A percentile compares a stretch with the other conserved stretches of the same genome.
These are phyloP conservation scores for Alternaria ventricosa DNA, from an alignment of 2,329 filamentous ascomycete species.

Conservation along the genomic window DNA sequence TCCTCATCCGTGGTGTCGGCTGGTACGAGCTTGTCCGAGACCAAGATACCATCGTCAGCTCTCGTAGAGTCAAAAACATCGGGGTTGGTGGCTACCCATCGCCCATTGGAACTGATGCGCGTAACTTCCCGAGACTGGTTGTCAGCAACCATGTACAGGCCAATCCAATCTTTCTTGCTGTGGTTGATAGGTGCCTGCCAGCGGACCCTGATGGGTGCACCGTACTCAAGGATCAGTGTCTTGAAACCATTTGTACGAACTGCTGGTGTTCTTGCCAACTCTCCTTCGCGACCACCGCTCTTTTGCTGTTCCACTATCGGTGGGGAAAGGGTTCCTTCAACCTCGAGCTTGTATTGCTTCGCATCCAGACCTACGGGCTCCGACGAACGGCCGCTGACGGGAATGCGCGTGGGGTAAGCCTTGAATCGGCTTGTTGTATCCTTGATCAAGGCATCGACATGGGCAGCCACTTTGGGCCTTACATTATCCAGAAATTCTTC, in stretches of 20 bases:
- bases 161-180: slow-evolving; percentile 92
- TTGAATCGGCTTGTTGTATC: slow-evolving; percentile 90
- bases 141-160: slow-evolving; percentile 94
- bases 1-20: slow-evolving; percentile 54
- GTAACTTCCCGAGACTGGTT: slow-evolving; percentile 87
- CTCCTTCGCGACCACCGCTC: slow-evolving; percentile 75
- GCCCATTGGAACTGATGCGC: slow-evolving; percentile 81
- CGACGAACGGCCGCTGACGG: slow-evolving; percentile 77
- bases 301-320: slow-evolving; percentile 63
- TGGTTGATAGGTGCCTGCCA: slow-evolving; percentile 92
- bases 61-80: slow-evolving; percentile 77
- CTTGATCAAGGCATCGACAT: slow-evolving; percentile 84
- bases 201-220: slow-evolving; percentile 83
- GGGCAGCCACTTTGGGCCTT: slow-evolving; percentile 82
- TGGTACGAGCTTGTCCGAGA: slow-evolving; percentile 67
- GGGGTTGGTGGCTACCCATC: slow-evolving; percentile 83
- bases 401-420: slow-evolving; percentile 84
- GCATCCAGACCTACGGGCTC: slow-evolving; percentile 81
- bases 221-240: slow-evolving; percentile 84
- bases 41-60: slow-evolving; percentile 77
- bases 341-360: slow-evolving; percentile 77
- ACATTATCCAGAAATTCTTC: slow-evolving; percentile 89
- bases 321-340: slow-evolving; percentile 67
- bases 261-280: slow-evolving; percentile 70
- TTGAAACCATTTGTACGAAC: slow-evolving; percentile 67